These are phyloP conservation scores for Hypomontagnella monticulosa DNA, from an alignment of 495 filamentous ascomycete species.

Conservation along the genomic window DNA sequence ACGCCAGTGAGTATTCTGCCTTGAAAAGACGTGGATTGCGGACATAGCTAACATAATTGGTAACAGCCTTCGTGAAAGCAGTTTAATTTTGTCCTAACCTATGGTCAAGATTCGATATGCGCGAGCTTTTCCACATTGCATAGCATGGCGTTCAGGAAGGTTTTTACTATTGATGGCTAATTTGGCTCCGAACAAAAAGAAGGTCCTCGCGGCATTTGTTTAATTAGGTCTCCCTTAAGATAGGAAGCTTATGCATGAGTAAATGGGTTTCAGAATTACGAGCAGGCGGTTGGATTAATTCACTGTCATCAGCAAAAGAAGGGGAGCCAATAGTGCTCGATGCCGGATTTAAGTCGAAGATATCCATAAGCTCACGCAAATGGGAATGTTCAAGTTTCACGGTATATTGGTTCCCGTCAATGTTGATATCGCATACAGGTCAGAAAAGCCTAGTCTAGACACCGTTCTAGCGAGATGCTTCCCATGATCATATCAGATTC, in stretches of 20 bases:
- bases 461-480: slow-evolving; percentile 38
- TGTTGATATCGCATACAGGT: slow-evolving; percentile 34
- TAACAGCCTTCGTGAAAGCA: slow-evolving; percentile 53
- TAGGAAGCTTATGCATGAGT: slow-evolving; percentile 2
- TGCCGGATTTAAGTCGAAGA: slow-evolving; percentile 30
- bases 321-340: slow-evolving; percentile 9
- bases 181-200: slow-evolving; percentile 7
- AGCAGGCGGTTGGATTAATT: slow-evolving; percentile 4
- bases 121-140: slow-evolving; percentile 30
- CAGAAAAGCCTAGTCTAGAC: slow-evolving; percentile 38
- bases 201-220: slow-evolving; percentile 10
- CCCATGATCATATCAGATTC: slow-evolving; percentile 27
- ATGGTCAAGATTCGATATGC: neutral
- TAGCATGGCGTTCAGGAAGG: slow-evolving; percentile 46
- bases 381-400: slow-evolving; percentile 22
- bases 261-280: slow-evolving; percentile 4
- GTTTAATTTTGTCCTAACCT: slow-evolving; percentile 10
- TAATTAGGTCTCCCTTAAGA: slow-evolving; percentile 9
- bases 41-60: slow-evolving; percentile 47
- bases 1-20: slow-evolving; percentile 81
- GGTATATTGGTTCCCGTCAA: slow-evolving; percentile 23
- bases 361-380: slow-evolving; percentile 38
- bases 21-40: neutral
- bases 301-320: slow-evolving; percentile 10
- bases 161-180: slow-evolving; percentile 4